Evolutionary conservation across 805 yeast species (phyloP).

Genomic region (Hanseniaspora occidentalis): DNA sequence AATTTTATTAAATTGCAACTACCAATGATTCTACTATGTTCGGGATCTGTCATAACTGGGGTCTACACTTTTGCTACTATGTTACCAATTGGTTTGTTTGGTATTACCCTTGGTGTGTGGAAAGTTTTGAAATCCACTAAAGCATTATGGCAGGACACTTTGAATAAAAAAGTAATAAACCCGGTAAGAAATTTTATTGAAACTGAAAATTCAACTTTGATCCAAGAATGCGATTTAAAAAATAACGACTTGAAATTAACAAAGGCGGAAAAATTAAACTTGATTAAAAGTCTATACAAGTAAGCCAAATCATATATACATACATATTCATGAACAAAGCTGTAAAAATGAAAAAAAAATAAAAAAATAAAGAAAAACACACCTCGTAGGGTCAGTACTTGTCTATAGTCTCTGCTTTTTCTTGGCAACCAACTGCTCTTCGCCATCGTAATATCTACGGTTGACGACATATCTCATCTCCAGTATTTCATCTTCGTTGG

Average conservation of each 20-base stretch:
- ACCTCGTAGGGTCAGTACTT: too few relatives aligned
- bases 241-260: neutral
- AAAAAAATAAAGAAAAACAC: too few relatives aligned
- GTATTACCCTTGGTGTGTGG: constrained; percentile 21
- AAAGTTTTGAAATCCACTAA: constrained; percentile 23
- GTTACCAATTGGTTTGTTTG: constrained; percentile 22
- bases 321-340: neutral
- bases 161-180: constrained; percentile 6
- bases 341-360: too few relatives aligned
- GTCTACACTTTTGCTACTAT: constrained; percentile 22
- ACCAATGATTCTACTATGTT: constrained; percentile 18
- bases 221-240: neutral
- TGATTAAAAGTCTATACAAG: neutral
- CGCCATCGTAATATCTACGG: neutral
- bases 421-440: neutral
- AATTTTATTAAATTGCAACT: constrained; percentile 22
- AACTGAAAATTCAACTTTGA: neutral
- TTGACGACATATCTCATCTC: neutral
- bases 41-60: constrained; percentile 18
- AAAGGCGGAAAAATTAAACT: neutral
- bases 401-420: neutral
- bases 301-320: neutral
- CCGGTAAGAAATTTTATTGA: constrained; percentile 11
- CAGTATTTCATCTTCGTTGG: neutral
- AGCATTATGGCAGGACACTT: constrained; percentile 9